phyloP scores from a whole-genome alignment of 345 rosid genomes.

The Gossypium longicalyx region DNA sequence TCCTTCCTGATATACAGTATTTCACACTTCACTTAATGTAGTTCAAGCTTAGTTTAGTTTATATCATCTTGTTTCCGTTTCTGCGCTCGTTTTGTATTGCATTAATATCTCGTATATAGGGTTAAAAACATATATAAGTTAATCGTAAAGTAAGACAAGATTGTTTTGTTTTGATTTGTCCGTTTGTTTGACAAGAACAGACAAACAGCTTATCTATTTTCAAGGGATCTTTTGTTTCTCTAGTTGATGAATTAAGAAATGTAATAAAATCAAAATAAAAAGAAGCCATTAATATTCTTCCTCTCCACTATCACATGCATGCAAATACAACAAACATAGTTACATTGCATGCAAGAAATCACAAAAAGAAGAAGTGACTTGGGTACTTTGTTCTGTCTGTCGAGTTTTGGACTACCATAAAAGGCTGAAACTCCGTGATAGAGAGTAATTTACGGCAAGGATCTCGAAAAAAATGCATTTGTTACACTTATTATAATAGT shows the following conservation, averaged over 20 bases:
- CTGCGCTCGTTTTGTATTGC: background rate
- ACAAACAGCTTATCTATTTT: background rate
- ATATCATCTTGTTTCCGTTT: background rate
- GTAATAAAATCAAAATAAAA: conserved; percentile 1
- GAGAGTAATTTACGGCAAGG: conserved; percentile 31
- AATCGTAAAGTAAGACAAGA: background rate
- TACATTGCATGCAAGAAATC: conserved; percentile 36
- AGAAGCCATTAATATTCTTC: background rate
- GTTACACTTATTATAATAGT: background rate
- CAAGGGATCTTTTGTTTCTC: background rate
- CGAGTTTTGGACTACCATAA: conserved; percentile 15
- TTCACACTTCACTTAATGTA: background rate
- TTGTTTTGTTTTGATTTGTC: background rate
- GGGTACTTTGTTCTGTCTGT: conserved; percentile 28
- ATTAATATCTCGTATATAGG: background rate
- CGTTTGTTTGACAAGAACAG: conserved; percentile 3
- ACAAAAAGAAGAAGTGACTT: conserved; percentile 36
- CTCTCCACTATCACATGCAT: conserved; percentile 16
- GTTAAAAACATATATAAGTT: background rate
- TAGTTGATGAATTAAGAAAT: background rate
- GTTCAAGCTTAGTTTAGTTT: background rate
- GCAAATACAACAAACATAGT: conserved; percentile 24
- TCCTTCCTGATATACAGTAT: background rate
- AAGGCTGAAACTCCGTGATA: conserved; percentile 46
- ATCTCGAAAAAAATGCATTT: too few relatives aligned